Evolutionary conservation across 1,284 basidiomycete species (phyloP).

Genomic region (Agroathelia rolfsii): DNA sequence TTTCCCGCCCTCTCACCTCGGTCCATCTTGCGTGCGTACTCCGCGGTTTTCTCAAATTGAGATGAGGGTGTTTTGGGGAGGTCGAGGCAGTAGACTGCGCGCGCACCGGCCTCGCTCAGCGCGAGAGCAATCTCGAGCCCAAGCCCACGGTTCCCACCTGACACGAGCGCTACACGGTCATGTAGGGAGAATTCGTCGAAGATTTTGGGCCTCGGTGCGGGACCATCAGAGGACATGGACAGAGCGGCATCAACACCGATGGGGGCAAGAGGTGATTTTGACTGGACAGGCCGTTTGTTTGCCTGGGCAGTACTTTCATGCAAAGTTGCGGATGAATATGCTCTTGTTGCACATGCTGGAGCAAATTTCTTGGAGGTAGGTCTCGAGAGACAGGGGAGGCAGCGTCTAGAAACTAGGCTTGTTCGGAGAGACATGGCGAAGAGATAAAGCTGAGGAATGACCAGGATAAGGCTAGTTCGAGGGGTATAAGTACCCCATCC

Average conservation of each 20-base stretch:
- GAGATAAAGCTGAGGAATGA: no score
- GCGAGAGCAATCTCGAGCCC: slow-evolving; percentile 78
- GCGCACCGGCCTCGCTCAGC: slow-evolving; percentile 68
- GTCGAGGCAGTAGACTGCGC: slow-evolving; percentile 71
- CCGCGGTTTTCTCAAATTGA: slow-evolving; percentile 53
- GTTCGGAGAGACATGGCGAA: no score
- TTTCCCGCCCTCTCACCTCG: no score
- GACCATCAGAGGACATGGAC: slow-evolving; percentile 25
- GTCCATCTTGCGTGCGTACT: slow-evolving; percentile 41
- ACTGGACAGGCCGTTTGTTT: slow-evolving; percentile 28
- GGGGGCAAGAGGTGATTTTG: slow-evolving; percentile 44
- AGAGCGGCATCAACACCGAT: slow-evolving; percentile 56
- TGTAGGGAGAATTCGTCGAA: slow-evolving; percentile 66
- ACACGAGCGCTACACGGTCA: slow-evolving; percentile 69
- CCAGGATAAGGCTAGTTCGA: no score
- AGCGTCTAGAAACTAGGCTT: no score
- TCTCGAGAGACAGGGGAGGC: no score
- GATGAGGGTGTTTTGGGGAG: slow-evolving; percentile 52
- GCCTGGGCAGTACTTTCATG: no score
- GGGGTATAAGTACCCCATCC: no score
- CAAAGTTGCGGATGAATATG: no score
- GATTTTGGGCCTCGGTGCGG: slow-evolving; percentile 36
- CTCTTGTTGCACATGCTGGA: no score
- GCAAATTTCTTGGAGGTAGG: no score
- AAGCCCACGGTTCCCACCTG: slow-evolving; percentile 72